These are phyloP conservation scores for Kernera saxatilis DNA, from an alignment of 345 rosid species.

Conservation along the genomic window DNA sequence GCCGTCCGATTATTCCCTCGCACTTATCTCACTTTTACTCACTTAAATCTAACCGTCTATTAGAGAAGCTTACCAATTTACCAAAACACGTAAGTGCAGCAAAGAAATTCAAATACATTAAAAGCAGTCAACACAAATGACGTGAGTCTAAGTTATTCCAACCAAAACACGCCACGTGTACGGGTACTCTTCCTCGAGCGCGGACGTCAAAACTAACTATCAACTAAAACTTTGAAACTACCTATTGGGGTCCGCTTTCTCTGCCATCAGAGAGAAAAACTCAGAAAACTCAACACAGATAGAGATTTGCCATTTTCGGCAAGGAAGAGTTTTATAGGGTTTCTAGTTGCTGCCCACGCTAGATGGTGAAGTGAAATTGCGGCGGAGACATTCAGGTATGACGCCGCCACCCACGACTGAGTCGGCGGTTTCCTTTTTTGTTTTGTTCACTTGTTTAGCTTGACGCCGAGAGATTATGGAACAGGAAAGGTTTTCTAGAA, in stretches of 20 bases:
- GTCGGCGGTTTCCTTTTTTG: conserved; percentile 2
- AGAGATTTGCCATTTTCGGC: conserved; percentile 20
- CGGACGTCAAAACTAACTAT: conserved; percentile 51
- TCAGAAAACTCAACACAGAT: not conserved
- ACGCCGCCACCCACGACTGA: not conserved
- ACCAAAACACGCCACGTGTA: conserved; percentile 35
- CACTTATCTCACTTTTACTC: not conserved
- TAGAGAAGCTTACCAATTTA: not conserved
- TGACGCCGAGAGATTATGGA: not conserved
- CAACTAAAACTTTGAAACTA: conserved; percentile 38
- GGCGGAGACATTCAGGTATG: conserved; percentile 23
- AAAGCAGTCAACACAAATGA: conserved; percentile 38
- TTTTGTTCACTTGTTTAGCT: not conserved
- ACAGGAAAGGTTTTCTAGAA: not conserved
- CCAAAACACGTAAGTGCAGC: not conserved
- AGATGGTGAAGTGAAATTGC: not conserved
- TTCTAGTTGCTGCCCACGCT: conserved; percentile 4
- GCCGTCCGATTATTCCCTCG: not conserved
- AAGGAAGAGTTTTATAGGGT: conserved; percentile 17
- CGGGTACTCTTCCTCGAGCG: conserved; percentile 10
- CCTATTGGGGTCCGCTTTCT: conserved; percentile 36
- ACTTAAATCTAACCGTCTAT: conserved; percentile 1
- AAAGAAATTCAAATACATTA: not conserved
- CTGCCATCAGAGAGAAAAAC: conserved; percentile 1
- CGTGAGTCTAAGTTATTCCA: conserved; percentile 36